Base-by-base conservation (phyloP, 2,329 filamentous ascomycete species). In the Beauveria brongniartii region DNA sequence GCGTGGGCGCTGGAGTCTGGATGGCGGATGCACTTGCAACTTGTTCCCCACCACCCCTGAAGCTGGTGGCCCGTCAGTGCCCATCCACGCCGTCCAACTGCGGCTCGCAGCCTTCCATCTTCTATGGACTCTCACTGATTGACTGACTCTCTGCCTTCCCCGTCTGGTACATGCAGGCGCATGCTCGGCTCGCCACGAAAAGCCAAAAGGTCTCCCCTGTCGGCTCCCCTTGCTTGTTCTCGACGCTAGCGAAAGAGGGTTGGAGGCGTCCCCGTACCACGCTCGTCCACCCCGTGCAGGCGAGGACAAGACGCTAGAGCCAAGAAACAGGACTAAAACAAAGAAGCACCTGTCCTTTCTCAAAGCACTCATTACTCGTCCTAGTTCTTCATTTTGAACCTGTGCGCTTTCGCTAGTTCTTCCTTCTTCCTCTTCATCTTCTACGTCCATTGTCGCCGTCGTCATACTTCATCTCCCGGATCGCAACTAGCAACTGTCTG, bases 41-140 rank as follows among this genome's bases (percentile, higher is more conserved):
- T 20, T 20, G 44, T 53, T 53, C 57, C 41, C 57, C 57, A 59
- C 57, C 57, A 54, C 57, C 55, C 55, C 55, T 59, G 50, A 59
- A 53, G 50, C 8, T 47, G 57, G 57, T 59, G 57, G 47, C 28
- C 14, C 12, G 34, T 37, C 34, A 37, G 34, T 37, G 34, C 34
- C 34, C 14, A 14, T 37, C 30, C 30, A 30, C 24, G 4, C 24
- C 24, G 24, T 37, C 41, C 57, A 14, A 53, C 57, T 59, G 57
- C 28, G 50, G 47, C 41, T 47, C 43, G 26, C 57, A 51, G 57
- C 57, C 56, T 52, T 51, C 26, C 34, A 37, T 37, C 34, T 37
- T 37, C 37, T 40, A 47, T 40, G 34, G 24, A 59, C 28, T 51
- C 16, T 26, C 34, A 16, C 22, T n/a, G 40, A 30, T 7, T 46